Conservation (phyloP, 768 basidiomycete species). For the Boletus tomentosulus region DNA sequence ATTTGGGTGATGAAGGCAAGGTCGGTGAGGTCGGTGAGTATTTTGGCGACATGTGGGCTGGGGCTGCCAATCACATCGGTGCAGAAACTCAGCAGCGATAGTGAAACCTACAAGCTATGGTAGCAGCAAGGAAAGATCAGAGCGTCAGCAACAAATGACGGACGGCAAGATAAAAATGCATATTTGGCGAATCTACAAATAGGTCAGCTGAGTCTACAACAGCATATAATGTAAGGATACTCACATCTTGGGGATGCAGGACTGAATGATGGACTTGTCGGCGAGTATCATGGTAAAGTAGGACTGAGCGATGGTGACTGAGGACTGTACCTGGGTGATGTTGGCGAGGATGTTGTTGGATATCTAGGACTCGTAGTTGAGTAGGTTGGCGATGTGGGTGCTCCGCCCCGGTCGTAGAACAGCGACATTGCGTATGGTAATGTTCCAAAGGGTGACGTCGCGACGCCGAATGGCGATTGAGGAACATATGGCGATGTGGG, state of each 20-base stretch:
- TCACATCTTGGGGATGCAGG: constrained; percentile 87
- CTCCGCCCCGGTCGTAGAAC: constrained; percentile 65
- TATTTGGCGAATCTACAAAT: constrained; percentile 72
- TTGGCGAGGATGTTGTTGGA: constrained; percentile 83
- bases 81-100: not conserved
- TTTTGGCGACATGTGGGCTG: constrained; percentile 80
- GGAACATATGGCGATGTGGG: constrained; percentile 89
- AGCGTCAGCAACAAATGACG: constrained; percentile 21
- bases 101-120: constrained; percentile 58
- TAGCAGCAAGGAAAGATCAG: not conserved
- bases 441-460: constrained; percentile 77
- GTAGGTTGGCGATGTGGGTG: constrained; percentile 76
- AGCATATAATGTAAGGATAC: constrained; percentile 25
- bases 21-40: constrained; percentile 94
- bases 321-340: constrained; percentile 81
- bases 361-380: constrained; percentile 79
- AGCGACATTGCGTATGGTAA: constrained; percentile 85
- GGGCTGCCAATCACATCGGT: constrained; percentile 42
- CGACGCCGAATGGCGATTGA: constrained; percentile 78
- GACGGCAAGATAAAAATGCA: constrained; percentile 30
- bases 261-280: constrained; percentile 87
- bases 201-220: not conserved
- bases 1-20: constrained; percentile 89
- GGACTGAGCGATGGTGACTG: constrained; percentile 89
- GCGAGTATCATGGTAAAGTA: constrained; percentile 85